Base-by-base conservation (phyloP, 169 alveolate genomes). In the Babesia bigemina region DNA sequence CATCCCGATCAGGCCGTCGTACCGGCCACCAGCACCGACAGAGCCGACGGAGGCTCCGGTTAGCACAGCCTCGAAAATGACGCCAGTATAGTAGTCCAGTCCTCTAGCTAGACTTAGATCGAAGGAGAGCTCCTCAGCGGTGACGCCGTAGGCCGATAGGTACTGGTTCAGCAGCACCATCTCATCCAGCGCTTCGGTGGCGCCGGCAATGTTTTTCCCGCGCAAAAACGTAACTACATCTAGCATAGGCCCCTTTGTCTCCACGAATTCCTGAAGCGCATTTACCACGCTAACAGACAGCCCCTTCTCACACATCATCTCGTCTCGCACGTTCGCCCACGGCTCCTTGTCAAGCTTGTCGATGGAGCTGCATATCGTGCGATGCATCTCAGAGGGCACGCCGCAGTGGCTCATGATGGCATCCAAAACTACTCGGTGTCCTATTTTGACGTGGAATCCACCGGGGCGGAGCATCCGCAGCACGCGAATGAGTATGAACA, bases 1-100 rank as follows among this genome's bases (percentile, higher is more conserved):
- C 93, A 93, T 93, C 26, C 98, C 96, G 33, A 97, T 95, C 39
- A 97, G 90, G 26, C 90, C 93, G 75, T 97, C 99, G 75, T 97
- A 97, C 67, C 99, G 84, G 14, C 99, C 99, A 17, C 99, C 99
- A 13, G 98, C 99, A n/a, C 97, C 98, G 19, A 97, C 94, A 26
- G 98, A 95, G 6, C 99, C 99, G 29, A 96, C 94, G 44, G 87
- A 90, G 22, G 84, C 71, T 26, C 86, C 90, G 16, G 91, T 79
- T 19, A 96, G 84, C 36, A 96, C 97, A 16, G 98, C 98, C 75
- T 97, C 99, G 61, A 93, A 96, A 48, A 96, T 97, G 10, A 97
- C 90, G 0, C 99, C 99, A 17, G 99, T 97, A 84, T 97, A 97
- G 91, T 97, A 97, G 85, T 97, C 99, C 59, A 97, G 91, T 11